Evolutionary conservation across 2,329 filamentous ascomycete species (phyloP), one percentile per base, ranked within the genome.

Genomic region (Ophiostoma ulmi): DNA sequence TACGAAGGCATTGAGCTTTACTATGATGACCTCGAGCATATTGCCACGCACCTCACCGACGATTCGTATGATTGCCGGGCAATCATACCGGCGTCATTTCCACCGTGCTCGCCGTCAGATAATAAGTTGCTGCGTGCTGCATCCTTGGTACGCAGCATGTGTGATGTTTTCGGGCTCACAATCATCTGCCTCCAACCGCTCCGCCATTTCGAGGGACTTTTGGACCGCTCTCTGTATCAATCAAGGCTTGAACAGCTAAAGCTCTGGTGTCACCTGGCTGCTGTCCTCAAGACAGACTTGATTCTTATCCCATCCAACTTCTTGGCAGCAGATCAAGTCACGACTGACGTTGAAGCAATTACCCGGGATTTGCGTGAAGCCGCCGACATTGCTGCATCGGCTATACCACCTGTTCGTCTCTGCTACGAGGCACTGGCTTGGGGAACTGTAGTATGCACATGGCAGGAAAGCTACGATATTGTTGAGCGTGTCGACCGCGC

Each of bases 251-350:
- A 82, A 52, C 82, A 89, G 74, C 81, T 90, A 67, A 80, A 83
- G 14, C 78, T 86, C 31, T 90, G 88, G 88, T 85, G 90, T 73
- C 75, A 82, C 35, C 78, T 90, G 17, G 86, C 84, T 2, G 79
- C 82, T 22, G 81, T 83, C 14, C 80, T 90, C 1, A 78, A 78
- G n/a, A 90, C 88, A 10, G 83, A 88, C 74, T 80, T 88, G 69
- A 88, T 91, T 70, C 84, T 86, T 72, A 84, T 91, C n/a, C 87
- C 88, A 0, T 86, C 84, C 0, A 86, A 81, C 48, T 90, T 88
- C 75, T 81, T 89, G 20, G 78, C 82, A 10, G 71, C 72, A 1
- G 58, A 65, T 5, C 55, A 71, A n/a, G 55, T 74, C 4, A 69
- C 71, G 2, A 65, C 79, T 6, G 76, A 88, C 70, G 71, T 82